Conservation (phyloP, 225 moss, liverwort and hornwort species). For the Neckera pumila region DNA sequence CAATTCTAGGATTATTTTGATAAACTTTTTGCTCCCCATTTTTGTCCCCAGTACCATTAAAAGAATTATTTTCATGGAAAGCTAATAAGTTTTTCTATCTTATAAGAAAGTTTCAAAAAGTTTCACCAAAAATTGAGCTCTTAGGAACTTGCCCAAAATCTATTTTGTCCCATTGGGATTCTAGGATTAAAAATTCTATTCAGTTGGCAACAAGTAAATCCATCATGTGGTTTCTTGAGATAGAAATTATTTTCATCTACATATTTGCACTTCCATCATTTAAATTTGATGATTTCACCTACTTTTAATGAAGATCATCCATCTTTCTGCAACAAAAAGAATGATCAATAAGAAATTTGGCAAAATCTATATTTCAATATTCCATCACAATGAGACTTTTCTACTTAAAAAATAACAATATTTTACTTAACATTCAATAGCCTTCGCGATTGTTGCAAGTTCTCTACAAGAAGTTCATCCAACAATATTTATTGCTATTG, state of each 20-base stretch:
- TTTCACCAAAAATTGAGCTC: no score
- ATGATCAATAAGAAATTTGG: neutral
- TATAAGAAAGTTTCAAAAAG: no score
- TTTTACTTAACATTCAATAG: neutral
- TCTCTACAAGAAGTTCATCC: no score
- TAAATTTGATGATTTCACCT: neutral
- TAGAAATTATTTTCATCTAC: neutral
- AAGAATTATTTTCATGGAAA: no score
- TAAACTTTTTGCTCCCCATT: no score
- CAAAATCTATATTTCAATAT: neutral
- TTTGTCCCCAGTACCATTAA: no score
- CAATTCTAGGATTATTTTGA: no score
- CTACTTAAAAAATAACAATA: neutral
- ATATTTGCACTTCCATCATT: neutral
- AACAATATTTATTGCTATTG: no score
- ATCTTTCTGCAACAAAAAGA: neutral
- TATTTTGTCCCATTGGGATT: no score
- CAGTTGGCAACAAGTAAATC: neutral
- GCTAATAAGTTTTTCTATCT: no score
- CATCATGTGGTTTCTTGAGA: neutral
- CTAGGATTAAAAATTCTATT: accelerated
- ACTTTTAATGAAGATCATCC: neutral
- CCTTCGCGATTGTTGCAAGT: no score
- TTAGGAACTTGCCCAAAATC: no score
- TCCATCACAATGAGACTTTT: neutral